Evolutionary conservation across 2,329 filamentous ascomycete genomes (phyloP).

Genomic region (Colletotrichum filicis): DNA sequence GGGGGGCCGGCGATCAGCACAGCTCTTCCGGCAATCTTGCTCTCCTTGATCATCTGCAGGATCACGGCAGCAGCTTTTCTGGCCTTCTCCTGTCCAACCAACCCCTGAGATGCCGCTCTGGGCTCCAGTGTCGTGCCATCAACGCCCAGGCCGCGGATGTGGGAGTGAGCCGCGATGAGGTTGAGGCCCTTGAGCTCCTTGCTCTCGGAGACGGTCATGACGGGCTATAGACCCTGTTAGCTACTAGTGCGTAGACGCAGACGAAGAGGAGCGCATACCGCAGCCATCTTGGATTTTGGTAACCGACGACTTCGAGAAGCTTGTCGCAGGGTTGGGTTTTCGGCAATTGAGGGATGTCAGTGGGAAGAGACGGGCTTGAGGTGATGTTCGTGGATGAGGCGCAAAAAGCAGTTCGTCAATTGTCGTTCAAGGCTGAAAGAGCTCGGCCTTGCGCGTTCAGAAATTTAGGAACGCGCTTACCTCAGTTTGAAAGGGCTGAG

Average conservation of each 20-base stretch:
- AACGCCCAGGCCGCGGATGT: slow-evolving; percentile 95
- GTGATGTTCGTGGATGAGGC: slow-evolving; percentile 7
- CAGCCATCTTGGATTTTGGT: slow-evolving; percentile 56
- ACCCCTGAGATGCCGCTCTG: slow-evolving; percentile 84
- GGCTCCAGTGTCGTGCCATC: slow-evolving; percentile 92
- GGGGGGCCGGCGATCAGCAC: slow-evolving; percentile 95
- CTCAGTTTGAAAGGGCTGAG: background rate
- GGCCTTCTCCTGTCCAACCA: slow-evolving; percentile 96
- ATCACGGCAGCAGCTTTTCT: slow-evolving; percentile 96
- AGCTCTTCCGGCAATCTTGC: slow-evolving; percentile 96
- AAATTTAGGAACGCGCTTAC: slow-evolving; percentile 34
- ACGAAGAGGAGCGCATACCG: slow-evolving; percentile 51
- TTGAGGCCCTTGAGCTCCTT: slow-evolving; percentile 97
- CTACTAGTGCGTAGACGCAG: background rate
- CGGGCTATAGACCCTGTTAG: slow-evolving; percentile 53
- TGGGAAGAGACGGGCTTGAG: background rate
- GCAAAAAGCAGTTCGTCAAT: slow-evolving; percentile 14
- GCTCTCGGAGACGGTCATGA: slow-evolving; percentile 88
- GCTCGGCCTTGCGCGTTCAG: slow-evolving; percentile 25
- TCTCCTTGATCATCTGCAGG: slow-evolving; percentile 98
- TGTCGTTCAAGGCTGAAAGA: slow-evolving; percentile 15
- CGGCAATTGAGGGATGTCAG: background rate
- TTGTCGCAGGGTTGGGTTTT: background rate
- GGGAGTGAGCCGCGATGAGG: slow-evolving; percentile 97
- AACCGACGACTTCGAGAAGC: background rate